Conservation (phyloP, 2,329 filamentous ascomycete genomes). For the Teratosphaeria nubilosa region DNA sequence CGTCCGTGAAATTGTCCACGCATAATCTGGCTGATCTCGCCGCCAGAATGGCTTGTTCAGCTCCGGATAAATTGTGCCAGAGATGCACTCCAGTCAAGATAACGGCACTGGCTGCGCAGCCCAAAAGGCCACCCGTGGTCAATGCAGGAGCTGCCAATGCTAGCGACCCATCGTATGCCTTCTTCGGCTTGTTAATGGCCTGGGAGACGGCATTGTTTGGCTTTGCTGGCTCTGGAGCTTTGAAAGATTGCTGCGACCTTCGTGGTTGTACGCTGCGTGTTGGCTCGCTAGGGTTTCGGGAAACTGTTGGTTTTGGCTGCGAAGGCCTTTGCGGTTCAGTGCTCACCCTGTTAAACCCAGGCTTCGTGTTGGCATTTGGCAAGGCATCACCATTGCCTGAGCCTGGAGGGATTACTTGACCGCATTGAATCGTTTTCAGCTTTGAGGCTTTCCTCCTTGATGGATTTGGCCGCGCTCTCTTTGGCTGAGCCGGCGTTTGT, state of each 20-base stretch:
- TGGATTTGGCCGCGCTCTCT: background rate
- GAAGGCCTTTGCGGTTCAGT: background rate
- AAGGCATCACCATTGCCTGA: background rate
- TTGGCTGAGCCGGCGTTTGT: background rate
- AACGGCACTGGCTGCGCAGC: slow-evolving; percentile 18
- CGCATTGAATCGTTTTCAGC: background rate
- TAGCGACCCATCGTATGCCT: background rate
- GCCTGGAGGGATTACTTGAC: background rate
- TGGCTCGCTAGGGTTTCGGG: background rate
- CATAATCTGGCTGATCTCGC: slow-evolving; percentile 17
- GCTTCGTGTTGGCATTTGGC: background rate
- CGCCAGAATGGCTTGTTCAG: slow-evolving; percentile 16
- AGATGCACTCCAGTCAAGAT: slow-evolving; percentile 17
- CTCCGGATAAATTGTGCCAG: slow-evolving; percentile 17
- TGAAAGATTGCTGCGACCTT: background rate
- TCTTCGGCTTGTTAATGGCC: background rate
- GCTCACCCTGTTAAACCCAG: background rate
- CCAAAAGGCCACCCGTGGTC: slow-evolving; percentile 18
- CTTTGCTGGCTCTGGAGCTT: background rate
- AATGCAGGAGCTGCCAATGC: background rate
- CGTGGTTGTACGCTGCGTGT: background rate
- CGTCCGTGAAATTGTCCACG: slow-evolving; percentile 19
- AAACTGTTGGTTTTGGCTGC: background rate
- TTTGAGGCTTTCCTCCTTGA: background rate
- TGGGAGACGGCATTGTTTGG: background rate